Conservation (phyloP, 495 filamentous ascomycete genomes). For the Tetracladium setigerum region DNA sequence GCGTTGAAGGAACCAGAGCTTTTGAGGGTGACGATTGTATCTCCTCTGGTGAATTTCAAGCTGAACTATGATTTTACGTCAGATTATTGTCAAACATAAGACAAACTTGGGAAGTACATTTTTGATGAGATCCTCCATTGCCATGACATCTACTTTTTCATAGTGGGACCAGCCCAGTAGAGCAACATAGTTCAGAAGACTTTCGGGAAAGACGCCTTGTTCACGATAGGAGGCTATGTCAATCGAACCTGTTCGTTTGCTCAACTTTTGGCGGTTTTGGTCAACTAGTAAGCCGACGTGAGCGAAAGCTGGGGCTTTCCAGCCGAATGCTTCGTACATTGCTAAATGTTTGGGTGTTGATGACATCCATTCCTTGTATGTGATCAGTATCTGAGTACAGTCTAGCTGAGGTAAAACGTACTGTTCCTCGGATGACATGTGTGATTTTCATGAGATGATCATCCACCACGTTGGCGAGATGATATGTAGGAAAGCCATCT, state of each 20-base stretch:
- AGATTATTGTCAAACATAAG: neutral
- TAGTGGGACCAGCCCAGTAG: conserved; percentile 81
- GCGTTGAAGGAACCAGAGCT: conserved; percentile 74
- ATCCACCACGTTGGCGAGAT: conserved; percentile 94
- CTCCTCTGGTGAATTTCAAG: conserved; percentile 79
- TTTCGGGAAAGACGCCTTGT: conserved; percentile 59
- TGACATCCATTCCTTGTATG: conserved; percentile 75
- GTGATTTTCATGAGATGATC: conserved; percentile 93
- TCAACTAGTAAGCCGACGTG: conserved; percentile 86
- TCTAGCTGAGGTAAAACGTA: conserved; percentile 29
- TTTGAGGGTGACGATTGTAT: conserved; percentile 76
- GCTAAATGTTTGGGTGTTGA: conserved; percentile 85
- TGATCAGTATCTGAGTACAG: neutral
- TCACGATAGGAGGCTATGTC: conserved; percentile 59
- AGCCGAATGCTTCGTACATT: conserved; percentile 82
- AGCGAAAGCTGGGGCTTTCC: conserved; percentile 75
- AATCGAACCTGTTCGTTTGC: conserved; percentile 73
- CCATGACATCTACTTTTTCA: conserved; percentile 56
- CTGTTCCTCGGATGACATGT: conserved; percentile 83
- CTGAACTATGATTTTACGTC: conserved; percentile 46
- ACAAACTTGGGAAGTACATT: conserved; percentile 39
- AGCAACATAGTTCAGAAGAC: conserved; percentile 76
- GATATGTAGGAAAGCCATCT: conserved; percentile 90
- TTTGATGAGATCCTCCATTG: conserved; percentile 57
- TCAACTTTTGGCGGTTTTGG: conserved; percentile 69